Evolutionary conservation across 1,284 basidiomycete species (phyloP), one percentile per base, ranked within the genome.

Genomic region (Heterobasidion irregulare): DNA sequence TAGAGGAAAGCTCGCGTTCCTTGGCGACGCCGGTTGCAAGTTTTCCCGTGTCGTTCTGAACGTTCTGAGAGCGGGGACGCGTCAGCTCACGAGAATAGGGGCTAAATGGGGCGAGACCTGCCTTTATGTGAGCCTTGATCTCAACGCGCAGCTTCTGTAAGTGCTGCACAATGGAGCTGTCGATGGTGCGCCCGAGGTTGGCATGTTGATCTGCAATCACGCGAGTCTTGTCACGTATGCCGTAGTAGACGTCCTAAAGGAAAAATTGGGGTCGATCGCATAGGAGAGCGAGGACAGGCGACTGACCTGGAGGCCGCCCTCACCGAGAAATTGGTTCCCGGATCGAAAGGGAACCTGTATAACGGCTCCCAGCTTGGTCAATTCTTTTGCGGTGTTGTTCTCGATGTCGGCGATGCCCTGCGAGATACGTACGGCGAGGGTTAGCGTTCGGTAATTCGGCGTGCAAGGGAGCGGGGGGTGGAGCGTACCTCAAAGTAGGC

Each of bases 41-140:
- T 73, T 94, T 97, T 36, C 94, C 94, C 0, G 95, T 98, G 69
- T 98, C 94, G 64, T 95, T 96, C 80, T 97, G 94, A n/a, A 98
- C 86, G 66, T 98, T 98, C 90, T 89, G 56, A 7, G 32, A 26
- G 9, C n/a, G 33, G 36, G 41, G 2, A 52, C 12, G 6, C 15
- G 18, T 50, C 18, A 10, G 46, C 3, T 2, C 6, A 8, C 46
- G 3, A 47, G 18, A 47, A 26, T 18, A 47, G 13, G 47, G 12
- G 47, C 15, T 12, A 2, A 44, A 2, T 44, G 13, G 41, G 44
- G 8, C 50, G 13, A 15, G 1, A 71, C 73, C 57, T 59, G 84
- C 87, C 78, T 93, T 95, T 69, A 96, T 89, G 74, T 99, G 96
- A 2, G 95, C 95, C 75, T 98, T 98, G 73, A 99, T 94, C 73